Evolutionary conservation across 75 land plant species (phyloP), one percentile per base, ranked within the genome.

Genomic region (Adiantum capillusveneris): DNA sequence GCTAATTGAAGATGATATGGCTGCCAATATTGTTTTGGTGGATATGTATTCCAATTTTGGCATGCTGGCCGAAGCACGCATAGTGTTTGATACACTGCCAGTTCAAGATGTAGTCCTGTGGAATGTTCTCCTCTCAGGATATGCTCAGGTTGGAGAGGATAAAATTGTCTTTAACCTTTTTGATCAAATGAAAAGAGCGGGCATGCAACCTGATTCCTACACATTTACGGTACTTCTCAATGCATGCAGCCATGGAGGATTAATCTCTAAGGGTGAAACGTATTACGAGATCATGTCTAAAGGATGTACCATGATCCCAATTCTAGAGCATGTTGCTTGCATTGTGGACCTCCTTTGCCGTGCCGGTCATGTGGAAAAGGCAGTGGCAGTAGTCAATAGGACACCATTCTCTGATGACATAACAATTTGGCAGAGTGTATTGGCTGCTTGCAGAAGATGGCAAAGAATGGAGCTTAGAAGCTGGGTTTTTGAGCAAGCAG

Each of bases 51-150:
- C 64, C 25, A 87, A 80, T 59, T 83, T 80, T 70, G 91, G 87
- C 34, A 54, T 70, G 42, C 59, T 66, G 16, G 79, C 77, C 24
- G 84, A 80, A 53, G 87, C 84, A 2, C 59, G 76, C 6, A 59
- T 19, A 42, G 56, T 80, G 43, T 87, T 87, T 45, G 72, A 77
- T 52, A 46, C 61, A 25, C 78, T 75, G 78, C 54, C 45, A 0
- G 65, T 64, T 34, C 75, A 51, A 49, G 79, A 84, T 69, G 82
- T 84, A 0, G 62, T 79, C 37, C 41, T 84, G 11, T 87, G 92
- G 92, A 87, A 76, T 16, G 71, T 76, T 7, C 75, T 87, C 79
- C 78, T 87, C 27, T 84, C 76, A 57, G 92, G 88, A 16, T 84
- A 79, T 76, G 87, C 85, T 25, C 31, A 55, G 11, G n/a, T 28